These are phyloP conservation scores for Apium graveolens DNA, from an alignment of 129 eudicot genomes.

Conservation along the genomic window DNA sequence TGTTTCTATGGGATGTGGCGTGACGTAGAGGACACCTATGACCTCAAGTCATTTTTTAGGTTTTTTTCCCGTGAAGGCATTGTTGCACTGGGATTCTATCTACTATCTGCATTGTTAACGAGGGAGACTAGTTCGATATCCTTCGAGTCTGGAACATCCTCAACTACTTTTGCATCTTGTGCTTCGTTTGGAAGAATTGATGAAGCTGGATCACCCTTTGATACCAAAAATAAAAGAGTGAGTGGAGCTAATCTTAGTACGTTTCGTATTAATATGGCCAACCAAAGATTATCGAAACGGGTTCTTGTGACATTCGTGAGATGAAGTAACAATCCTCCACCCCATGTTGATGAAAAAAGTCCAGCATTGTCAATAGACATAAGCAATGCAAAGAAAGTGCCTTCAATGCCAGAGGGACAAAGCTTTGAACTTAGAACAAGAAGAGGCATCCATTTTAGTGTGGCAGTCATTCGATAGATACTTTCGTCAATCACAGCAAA, in stretches of 20 bases:
- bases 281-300: slow-evolving; percentile 62
- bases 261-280: slow-evolving; percentile 71
- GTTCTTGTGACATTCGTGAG: slow-evolving; percentile 61
- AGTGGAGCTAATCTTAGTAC: slow-evolving; percentile 54
- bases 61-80: neutral
- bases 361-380: slow-evolving; percentile 95
- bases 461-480: slow-evolving; percentile 51
- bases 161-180: slow-evolving; percentile 29
- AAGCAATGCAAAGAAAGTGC: slow-evolving; percentile 84
- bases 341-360: slow-evolving; percentile 68
- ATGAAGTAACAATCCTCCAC: slow-evolving; percentile 79
- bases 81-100: neutral
- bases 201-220: slow-evolving; percentile 41
- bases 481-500: slow-evolving; percentile 72
- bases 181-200: slow-evolving; percentile 40
- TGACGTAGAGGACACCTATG: neutral
- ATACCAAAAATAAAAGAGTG: slow-evolving; percentile 61
- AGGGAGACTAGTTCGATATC: slow-evolving; percentile 44
- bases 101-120: slow-evolving; percentile 22
- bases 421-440: slow-evolving; percentile 87
- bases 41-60: neutral
- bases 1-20: too few species aligned
- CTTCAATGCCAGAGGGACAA: slow-evolving; percentile 95
- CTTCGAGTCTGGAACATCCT: slow-evolving; percentile 17
- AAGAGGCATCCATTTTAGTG: slow-evolving; percentile 96